Evolutionary conservation across 1,284 basidiomycete species (phyloP).

Genomic region (Cryptococcus deneoformans): DNA sequence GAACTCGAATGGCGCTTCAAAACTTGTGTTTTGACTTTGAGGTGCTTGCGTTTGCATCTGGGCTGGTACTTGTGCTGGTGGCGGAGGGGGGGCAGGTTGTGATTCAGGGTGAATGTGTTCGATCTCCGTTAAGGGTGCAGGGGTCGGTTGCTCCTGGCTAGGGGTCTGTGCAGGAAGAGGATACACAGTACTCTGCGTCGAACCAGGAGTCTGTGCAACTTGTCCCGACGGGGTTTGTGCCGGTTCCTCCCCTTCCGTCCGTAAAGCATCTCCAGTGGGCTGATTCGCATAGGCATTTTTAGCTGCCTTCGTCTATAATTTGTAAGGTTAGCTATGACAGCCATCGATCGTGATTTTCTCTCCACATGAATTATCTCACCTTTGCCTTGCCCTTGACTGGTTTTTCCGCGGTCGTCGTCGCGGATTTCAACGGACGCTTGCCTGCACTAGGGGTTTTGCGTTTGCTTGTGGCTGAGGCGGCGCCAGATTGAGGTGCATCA

Average conservation of each 20-base stretch:
- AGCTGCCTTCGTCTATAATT: not conserved
- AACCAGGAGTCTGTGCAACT: slow-evolving; percentile 2
- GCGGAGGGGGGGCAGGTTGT: not conserved
- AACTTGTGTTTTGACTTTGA: not conserved
- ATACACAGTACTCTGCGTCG: not conserved
- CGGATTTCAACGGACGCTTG: not conserved
- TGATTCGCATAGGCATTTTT: slow-evolving; percentile 1
- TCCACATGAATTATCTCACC: not conserved
- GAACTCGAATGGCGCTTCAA: slow-evolving; percentile 7
- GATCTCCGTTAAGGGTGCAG: not conserved
- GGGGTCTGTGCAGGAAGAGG: not conserved
- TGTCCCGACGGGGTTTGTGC: not conserved
- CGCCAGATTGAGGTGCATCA: slow-evolving; percentile 6
- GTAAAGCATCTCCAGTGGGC: not conserved
- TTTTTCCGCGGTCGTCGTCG: slow-evolving; percentile 5
- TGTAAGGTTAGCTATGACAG: not conserved
- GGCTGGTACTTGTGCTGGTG: no score
- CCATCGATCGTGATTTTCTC: not conserved
- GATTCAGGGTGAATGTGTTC: not conserved
- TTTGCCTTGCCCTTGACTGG: slow-evolving; percentile 1
- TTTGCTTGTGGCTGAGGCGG: slow-evolving; percentile 2
- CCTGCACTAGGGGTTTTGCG: slow-evolving; percentile 4
- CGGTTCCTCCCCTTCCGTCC: not conserved
- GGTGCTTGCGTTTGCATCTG: not conserved
- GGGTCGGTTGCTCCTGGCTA: not conserved